A percentile compares a stretch with the other conserved stretches of the same genome.
Conservation (phyloP, 495 filamentous ascomycete genomes). For the Darksidea phi region DNA sequence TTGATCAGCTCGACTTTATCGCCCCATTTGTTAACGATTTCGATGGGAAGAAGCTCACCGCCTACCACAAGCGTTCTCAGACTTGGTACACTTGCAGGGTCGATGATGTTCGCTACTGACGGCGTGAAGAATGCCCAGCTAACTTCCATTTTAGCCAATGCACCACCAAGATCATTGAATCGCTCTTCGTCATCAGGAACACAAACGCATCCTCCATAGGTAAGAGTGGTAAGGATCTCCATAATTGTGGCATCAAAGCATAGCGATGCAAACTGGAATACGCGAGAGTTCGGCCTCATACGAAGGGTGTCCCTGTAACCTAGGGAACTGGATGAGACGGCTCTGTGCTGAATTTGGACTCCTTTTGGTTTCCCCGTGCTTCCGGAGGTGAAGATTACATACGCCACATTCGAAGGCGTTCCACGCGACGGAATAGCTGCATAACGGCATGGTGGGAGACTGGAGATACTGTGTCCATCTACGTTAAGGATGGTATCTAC, state of each 20-base stretch:
- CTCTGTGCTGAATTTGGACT: slow-evolving; percentile 10
- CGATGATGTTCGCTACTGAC: slow-evolving; percentile 12
- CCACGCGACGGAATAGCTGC: no score
- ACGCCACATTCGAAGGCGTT: background rate
- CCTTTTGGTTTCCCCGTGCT: slow-evolving; percentile 23
- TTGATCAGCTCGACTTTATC: slow-evolving; percentile 1
- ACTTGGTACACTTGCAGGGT: slow-evolving; percentile 7
- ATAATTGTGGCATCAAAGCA: slow-evolving; percentile 17
- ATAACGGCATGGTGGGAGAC: no score
- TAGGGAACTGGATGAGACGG: slow-evolving; percentile 4
- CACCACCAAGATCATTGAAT: slow-evolving; percentile 27
- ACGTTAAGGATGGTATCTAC: background rate
- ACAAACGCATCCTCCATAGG: slow-evolving; percentile 42
- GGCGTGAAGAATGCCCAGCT: slow-evolving; percentile 35
- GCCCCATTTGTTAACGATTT: slow-evolving; percentile 7
- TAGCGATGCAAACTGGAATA: slow-evolving; percentile 25
- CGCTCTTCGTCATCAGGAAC: slow-evolving; percentile 42
- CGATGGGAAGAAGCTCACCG: slow-evolving; percentile 5
- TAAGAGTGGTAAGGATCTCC: slow-evolving; percentile 24
- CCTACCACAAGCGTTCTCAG: slow-evolving; percentile 11
- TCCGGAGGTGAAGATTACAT: slow-evolving; percentile 25
- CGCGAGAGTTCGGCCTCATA: slow-evolving; percentile 1
- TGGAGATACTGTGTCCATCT: no score
- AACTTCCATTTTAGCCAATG: background rate
- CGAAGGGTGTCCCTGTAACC: background rate